These are phyloP conservation scores for Claviceps pazoutovae DNA, from an alignment of 2,329 filamentous ascomycete genomes.

Conservation along the genomic window DNA sequence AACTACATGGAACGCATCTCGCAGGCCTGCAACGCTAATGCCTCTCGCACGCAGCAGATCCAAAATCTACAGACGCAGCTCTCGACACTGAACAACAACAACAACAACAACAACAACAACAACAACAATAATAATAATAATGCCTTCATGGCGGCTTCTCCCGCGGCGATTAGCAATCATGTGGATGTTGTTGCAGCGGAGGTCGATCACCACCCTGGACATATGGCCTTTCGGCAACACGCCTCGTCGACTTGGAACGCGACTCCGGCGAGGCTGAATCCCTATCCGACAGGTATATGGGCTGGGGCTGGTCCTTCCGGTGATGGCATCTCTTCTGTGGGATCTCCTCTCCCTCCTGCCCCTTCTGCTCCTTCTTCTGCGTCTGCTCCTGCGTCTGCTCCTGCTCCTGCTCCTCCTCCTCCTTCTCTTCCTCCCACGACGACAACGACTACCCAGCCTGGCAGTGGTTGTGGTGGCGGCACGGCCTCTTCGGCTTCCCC, in stretches of 20 bases:
- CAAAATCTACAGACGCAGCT: slow-evolving; percentile 18
- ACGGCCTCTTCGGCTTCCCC: slow-evolving; percentile 9
- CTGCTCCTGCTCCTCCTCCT: no score
- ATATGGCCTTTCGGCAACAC: slow-evolving; percentile 10
- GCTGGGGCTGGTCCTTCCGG: slow-evolving; percentile 18
- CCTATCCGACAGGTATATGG: slow-evolving; percentile 24
- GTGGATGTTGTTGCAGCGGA: slow-evolving; percentile 14
- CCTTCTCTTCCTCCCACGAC: no score
- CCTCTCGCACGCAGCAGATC: slow-evolving; percentile 17
- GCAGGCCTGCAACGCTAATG: slow-evolving; percentile 22
- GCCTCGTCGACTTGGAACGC: slow-evolving; percentile 21
- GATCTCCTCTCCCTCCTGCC: slow-evolving; percentile 9
- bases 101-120: no score
- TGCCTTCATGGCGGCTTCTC: slow-evolving; percentile 13
- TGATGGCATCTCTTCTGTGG: slow-evolving; percentile 19
- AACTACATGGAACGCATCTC: slow-evolving; percentile 31
- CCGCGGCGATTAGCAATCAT: slow-evolving; percentile 18
- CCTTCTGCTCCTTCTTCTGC: no score
- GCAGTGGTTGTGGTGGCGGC: slow-evolving; percentile 3
- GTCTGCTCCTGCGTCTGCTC: no score
- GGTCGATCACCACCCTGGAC: slow-evolving; percentile 8
- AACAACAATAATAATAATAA: slow-evolving; percentile 11
- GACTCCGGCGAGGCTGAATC: slow-evolving; percentile 19
- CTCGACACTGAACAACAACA: slow-evolving; percentile 15
- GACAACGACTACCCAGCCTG: slow-evolving; percentile 13